These are phyloP conservation scores for Trametes cingulata DNA, from an alignment of 768 basidiomycete species.

Conservation along the genomic window DNA sequence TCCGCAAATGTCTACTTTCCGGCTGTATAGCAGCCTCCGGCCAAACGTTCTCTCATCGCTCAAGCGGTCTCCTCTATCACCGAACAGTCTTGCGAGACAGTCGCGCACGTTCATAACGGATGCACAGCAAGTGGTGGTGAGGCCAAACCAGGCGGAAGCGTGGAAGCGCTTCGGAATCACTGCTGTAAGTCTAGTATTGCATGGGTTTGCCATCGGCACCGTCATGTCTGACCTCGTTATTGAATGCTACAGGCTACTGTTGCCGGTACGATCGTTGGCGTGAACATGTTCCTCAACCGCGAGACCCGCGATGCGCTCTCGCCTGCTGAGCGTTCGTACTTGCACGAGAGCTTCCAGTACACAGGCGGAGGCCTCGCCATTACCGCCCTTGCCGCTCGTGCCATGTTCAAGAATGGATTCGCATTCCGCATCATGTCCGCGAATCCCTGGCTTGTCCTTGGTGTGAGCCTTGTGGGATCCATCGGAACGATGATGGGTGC, in stretches of 20 bases:
- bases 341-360: conserved; percentile 81
- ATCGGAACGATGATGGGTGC: conserved; percentile 88
- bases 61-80: conserved; percentile 27
- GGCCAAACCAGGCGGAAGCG: conserved; percentile 40
- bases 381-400: conserved; percentile 79
- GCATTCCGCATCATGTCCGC: conserved; percentile 77
- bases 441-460: conserved; percentile 86
- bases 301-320: conserved; percentile 74
- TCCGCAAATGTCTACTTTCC: conserved; percentile 24
- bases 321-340: conserved; percentile 60
- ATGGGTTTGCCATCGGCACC: not conserved
- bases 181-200: conserved; percentile 42
- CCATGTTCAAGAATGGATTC: conserved; percentile 67
- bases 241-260: conserved; percentile 56
- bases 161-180: conserved; percentile 56
- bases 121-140: conserved; percentile 36
- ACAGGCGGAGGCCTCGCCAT: conserved; percentile 78
- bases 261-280: conserved; percentile 64
- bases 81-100: conserved; percentile 29
- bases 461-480: conserved; percentile 73
- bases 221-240: not conserved
- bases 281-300: conserved; percentile 70
- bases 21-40: conserved; percentile 35
- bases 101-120: conserved; percentile 56
- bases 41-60: conserved; percentile 34